Evolutionary conservation across 176 grass and related monocot species (phyloP).

Genomic region (Juncus effusus): DNA sequence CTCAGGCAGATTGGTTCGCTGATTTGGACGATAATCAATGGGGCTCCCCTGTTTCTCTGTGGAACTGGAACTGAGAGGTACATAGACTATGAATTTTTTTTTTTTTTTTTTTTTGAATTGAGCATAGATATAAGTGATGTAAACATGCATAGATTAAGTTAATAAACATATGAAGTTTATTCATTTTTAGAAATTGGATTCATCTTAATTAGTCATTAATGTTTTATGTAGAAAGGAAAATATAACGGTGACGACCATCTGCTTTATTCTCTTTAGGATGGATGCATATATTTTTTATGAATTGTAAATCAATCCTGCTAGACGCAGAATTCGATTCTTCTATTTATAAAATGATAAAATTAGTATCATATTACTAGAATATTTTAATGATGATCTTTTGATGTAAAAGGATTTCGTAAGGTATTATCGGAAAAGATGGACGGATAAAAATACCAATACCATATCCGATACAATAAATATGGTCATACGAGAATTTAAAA

Average conservation of each 20-base stretch:
- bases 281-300: too few species aligned
- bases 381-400: too few species aligned
- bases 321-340: too few species aligned
- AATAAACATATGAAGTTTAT: not conserved
- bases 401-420: too few species aligned
- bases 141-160: not conserved
- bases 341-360: too few species aligned
- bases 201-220: not conserved
- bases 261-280: too few species aligned
- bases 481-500: too few species aligned
- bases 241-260: not conserved
- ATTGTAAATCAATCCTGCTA: too few species aligned
- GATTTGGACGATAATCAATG: not conserved
- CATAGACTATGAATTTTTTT: not conserved
- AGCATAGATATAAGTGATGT: not conserved
- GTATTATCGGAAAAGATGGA: too few species aligned
- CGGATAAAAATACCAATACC: too few species aligned
- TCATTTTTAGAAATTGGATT: not conserved
- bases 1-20: conserved; percentile 1
- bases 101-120: not conserved
- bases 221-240: not conserved
- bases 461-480: too few species aligned
- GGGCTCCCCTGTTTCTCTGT: not conserved
- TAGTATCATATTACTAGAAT: too few species aligned
- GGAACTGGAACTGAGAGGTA: not conserved